Evolutionary conservation across 2,329 filamentous ascomycete genomes (phyloP), one percentile per base, ranked within the genome.

Genomic region (Fusarium denticulatum): DNA sequence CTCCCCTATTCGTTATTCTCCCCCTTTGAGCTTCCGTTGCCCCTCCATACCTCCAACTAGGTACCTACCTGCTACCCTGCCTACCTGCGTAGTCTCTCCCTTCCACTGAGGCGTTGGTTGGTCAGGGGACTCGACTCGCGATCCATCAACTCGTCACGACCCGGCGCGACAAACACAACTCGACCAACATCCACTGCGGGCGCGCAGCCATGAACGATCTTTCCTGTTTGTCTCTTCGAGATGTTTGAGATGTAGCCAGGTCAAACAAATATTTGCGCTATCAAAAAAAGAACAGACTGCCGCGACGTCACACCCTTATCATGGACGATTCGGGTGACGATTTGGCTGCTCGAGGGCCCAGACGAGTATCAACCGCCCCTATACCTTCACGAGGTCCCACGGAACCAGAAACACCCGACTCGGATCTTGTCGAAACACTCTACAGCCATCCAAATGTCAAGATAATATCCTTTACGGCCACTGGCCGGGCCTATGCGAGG

Each of bases 361-460:
- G 82, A 65, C 79, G 81, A 69, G 80, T 82, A 64, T 76, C 77
- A 67, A 86, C 86, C 43, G 80, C 84, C 32, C 83, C 85, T 15
- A 74, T 80, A 43, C 67, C 79, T 47, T 56, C 68, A 40, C 62
- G 75, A 55, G 69, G 71, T 34, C 59, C 68, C 34, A 55, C 75
- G 79, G 68, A 72, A 67, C 57, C 74, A 74, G 59, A 69, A 53
- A 74, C 74, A 40, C 71, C 76, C 50, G 65, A 70, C n/a, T 63
- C 71, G 13, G 72, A 77, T 26, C 40, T 79, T 12, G 86, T 93
- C 74, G 92, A 94, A 80, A 93, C 91, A 5, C 87, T 97, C 10
- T 96, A 93, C 80, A 90, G 89, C 64, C 93, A 95, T 77, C 89
- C 92, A 1, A 89, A 88, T 47, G 91, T 91, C 66, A 94, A 91